Conservation (phyloP, 768 basidiomycete genomes). For the Serpula lacrymans region DNA sequence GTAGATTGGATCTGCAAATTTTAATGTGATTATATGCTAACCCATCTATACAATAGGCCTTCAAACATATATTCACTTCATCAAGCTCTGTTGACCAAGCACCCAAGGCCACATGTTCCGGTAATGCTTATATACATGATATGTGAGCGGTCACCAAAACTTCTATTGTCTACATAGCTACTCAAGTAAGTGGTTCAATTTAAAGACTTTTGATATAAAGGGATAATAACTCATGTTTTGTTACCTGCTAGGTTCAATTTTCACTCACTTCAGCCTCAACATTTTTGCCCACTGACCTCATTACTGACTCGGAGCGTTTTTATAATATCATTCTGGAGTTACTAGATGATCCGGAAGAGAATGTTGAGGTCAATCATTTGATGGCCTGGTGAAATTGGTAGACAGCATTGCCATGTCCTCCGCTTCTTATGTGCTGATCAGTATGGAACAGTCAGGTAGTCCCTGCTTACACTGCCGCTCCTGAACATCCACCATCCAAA, state of each 20-base stretch:
- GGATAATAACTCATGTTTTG: slow-evolving; percentile 10
- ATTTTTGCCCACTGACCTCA: slow-evolving; percentile 9
- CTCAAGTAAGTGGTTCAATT: slow-evolving; percentile 8
- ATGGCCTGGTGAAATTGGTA: slow-evolving; percentile 10
- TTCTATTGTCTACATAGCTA: slow-evolving; percentile 12
- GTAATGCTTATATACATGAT: slow-evolving; percentile 12
- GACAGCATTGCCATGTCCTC: too few relatives aligned
- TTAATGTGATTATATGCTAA: too few relatives aligned
- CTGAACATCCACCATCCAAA: too few relatives aligned
- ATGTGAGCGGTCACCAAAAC: slow-evolving; percentile 11
- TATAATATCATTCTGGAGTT: slow-evolving; percentile 13
- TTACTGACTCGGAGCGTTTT: slow-evolving; percentile 15
- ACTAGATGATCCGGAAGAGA: slow-evolving; percentile 13
- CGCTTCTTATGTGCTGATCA: too few relatives aligned
- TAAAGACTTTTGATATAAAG: background rate
- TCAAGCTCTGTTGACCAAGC: slow-evolving; percentile 6
- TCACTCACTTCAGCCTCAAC: slow-evolving; percentile 6
- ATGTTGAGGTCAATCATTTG: slow-evolving; percentile 7
- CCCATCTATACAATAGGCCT: slow-evolving; percentile 18
- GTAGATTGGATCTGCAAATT: too few relatives aligned
- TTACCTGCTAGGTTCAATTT: slow-evolving; percentile 14
- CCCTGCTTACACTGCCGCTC: too few relatives aligned
- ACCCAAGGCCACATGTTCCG: slow-evolving; percentile 2
- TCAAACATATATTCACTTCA: slow-evolving; percentile 24
- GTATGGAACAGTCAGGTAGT: too few relatives aligned